Evolutionary conservation across 139 green algal genomes (phyloP).

Genomic region (Asterochloris sp.): DNA sequence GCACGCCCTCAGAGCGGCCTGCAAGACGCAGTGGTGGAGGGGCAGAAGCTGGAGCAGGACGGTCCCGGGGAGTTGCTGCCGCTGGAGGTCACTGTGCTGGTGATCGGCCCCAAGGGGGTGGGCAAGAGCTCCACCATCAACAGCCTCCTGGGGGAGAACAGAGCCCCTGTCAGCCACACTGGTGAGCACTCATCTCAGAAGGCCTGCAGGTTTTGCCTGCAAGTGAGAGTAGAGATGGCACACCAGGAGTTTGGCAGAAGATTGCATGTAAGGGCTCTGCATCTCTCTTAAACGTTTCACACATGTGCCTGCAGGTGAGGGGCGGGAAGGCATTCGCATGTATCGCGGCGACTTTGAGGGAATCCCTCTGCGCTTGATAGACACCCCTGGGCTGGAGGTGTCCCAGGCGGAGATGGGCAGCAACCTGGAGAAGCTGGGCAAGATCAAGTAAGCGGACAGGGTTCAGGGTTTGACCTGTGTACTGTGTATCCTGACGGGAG

Average conservation of each 20-base stretch:
- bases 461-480: not conserved
- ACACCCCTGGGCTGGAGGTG: conserved; percentile 72
- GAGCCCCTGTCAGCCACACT: not conserved
- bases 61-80: conserved; percentile 31
- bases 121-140: conserved; percentile 76
- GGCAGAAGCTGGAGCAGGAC: conserved; percentile 19
- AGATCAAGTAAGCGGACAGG: conserved; percentile 20
- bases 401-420: conserved; percentile 31
- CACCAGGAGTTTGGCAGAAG: no score
- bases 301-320: no score
- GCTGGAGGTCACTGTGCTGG: conserved; percentile 61
- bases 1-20: conserved; percentile 12
- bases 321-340: conserved; percentile 34
- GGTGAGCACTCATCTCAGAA: no score
- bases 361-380: conserved; percentile 71
- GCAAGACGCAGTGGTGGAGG: conserved; percentile 22
- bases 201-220: no score
- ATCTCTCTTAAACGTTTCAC: no score
- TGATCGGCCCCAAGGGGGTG: conserved; percentile 67
- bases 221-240: no score
- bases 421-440: conserved; percentile 53
- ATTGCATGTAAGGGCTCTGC: no score
- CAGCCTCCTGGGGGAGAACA: conserved; percentile 46
- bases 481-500: not conserved
- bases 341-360: conserved; percentile 50